These are phyloP conservation scores for Chaetomium globosum DNA, from an alignment of 2,329 filamentous ascomycete species.

Conservation along the genomic window DNA sequence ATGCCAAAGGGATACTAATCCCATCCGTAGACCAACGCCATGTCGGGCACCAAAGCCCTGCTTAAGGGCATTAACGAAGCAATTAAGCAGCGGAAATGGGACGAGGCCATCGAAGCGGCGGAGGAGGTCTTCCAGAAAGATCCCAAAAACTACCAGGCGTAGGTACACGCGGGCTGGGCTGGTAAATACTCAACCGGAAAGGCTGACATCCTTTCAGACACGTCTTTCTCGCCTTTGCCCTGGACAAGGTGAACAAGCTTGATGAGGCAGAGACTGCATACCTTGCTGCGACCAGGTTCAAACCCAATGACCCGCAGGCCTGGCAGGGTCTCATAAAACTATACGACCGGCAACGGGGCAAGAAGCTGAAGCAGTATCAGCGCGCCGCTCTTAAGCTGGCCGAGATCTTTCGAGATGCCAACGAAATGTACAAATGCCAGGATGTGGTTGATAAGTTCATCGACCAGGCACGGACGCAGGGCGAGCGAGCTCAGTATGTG, in stretches of 20 bases:
- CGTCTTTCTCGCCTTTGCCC: slow-evolving; percentile 84
- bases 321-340: slow-evolving; percentile 89
- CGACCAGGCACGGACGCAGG: slow-evolving; percentile 71
- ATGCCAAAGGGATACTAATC: background rate
- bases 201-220: slow-evolving; percentile 52
- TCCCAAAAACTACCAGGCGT: slow-evolving; percentile 80
- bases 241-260: slow-evolving; percentile 72
- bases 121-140: slow-evolving; percentile 71
- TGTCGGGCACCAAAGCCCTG: slow-evolving; percentile 67
- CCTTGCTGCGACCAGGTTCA: slow-evolving; percentile 68
- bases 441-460: slow-evolving; percentile 79
- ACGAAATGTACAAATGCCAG: slow-evolving; percentile 65
- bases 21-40: slow-evolving; percentile 35
- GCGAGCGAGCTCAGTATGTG: slow-evolving; percentile 72
- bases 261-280: slow-evolving; percentile 79
- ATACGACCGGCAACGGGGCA: slow-evolving; percentile 74
- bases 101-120: slow-evolving; percentile 71
- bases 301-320: slow-evolving; percentile 75
- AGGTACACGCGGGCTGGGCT: slow-evolving; percentile 39
- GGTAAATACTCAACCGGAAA: background rate
- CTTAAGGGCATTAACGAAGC: slow-evolving; percentile 81
- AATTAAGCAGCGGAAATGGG: slow-evolving; percentile 77
- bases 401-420: slow-evolving; percentile 69
- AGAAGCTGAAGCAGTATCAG: slow-evolving; percentile 73
- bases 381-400: slow-evolving; percentile 73